These are phyloP conservation scores for Malassezia pachydermatis DNA, from an alignment of 1,284 basidiomycete species.

Conservation along the genomic window DNA sequence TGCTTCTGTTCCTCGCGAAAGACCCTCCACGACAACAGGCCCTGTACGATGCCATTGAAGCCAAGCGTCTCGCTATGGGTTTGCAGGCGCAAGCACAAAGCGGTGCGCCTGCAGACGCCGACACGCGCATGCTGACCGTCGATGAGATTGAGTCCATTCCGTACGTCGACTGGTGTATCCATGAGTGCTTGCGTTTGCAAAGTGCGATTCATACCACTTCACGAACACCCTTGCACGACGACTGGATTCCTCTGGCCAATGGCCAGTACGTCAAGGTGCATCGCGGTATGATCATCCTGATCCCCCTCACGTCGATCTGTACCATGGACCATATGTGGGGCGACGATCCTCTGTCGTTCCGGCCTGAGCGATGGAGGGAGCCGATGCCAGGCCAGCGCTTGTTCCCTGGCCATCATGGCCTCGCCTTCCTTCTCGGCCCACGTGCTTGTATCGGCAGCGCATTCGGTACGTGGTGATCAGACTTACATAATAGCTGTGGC, in stretches of 20 bases:
- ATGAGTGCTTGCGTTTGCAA: constrained; percentile 30
- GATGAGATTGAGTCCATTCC: constrained; percentile 31
- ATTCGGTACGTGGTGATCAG: constrained; percentile 20
- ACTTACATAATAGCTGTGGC: constrained; percentile 10
- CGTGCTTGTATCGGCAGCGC: constrained; percentile 37
- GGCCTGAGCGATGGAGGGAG: constrained; percentile 37
- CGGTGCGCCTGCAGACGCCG: constrained; percentile 20
- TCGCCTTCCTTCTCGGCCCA: constrained; percentile 39
- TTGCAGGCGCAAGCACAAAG: background rate
- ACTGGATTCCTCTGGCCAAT: constrained; percentile 31
- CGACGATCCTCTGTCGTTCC: constrained; percentile 24
- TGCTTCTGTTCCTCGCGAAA: constrained; percentile 26
- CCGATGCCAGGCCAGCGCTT: constrained; percentile 15
- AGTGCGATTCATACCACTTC: constrained; percentile 30
- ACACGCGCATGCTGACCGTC: constrained; percentile 24
- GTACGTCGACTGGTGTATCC: constrained; percentile 34
- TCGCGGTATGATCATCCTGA: constrained; percentile 21
- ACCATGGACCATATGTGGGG: constrained; percentile 27
- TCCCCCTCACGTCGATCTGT: constrained; percentile 28
- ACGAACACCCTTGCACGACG: constrained; percentile 20
- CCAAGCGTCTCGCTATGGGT: background rate
- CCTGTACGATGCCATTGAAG: constrained; percentile 33
- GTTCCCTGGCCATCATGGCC: constrained; percentile 23
- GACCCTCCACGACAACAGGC: constrained; percentile 22
- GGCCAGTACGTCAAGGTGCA: constrained; percentile 26